Conservation (phyloP, 2,329 filamentous ascomycete genomes). For the Hymenoscyphus scutula region DNA sequence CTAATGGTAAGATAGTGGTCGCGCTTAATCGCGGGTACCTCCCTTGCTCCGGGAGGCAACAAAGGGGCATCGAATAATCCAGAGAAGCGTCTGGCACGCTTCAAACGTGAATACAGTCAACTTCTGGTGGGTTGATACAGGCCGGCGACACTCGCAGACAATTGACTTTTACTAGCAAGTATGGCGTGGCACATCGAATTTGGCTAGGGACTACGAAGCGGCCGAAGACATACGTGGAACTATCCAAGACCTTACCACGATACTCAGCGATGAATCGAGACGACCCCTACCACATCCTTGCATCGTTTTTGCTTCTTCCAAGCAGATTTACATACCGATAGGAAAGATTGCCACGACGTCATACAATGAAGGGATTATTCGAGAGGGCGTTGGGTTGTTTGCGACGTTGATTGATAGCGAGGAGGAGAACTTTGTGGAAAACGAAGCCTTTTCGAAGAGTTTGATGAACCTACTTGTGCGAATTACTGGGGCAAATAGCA, state of each 20-base stretch:
- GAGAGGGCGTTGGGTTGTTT: constrained; percentile 81
- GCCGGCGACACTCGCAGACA: neutral
- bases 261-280: constrained; percentile 86
- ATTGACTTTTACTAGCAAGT: constrained; percentile 43
- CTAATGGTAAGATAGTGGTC: constrained; percentile 52
- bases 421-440: constrained; percentile 91
- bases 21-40: constrained; percentile 62
- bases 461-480: constrained; percentile 82
- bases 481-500: constrained; percentile 71
- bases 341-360: constrained; percentile 85
- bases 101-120: constrained; percentile 64
- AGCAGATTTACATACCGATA: constrained; percentile 86
- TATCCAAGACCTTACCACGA: constrained; percentile 61
- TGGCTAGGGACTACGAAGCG: constrained; percentile 58
- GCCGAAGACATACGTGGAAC: constrained; percentile 61
- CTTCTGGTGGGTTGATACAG: constrained; percentile 49
- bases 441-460: constrained; percentile 78
- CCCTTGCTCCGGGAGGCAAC: constrained; percentile 53
- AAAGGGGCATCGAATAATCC: constrained; percentile 63
- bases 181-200: constrained; percentile 61
- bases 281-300: constrained; percentile 88
- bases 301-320: constrained; percentile 78
- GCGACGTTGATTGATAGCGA: constrained; percentile 93
- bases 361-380: constrained; percentile 81
- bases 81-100: constrained; percentile 61